Evolutionary conservation across 83 land plant species (phyloP), one percentile per base, ranked within the genome.

Genomic region (Picea engelmannii): DNA sequence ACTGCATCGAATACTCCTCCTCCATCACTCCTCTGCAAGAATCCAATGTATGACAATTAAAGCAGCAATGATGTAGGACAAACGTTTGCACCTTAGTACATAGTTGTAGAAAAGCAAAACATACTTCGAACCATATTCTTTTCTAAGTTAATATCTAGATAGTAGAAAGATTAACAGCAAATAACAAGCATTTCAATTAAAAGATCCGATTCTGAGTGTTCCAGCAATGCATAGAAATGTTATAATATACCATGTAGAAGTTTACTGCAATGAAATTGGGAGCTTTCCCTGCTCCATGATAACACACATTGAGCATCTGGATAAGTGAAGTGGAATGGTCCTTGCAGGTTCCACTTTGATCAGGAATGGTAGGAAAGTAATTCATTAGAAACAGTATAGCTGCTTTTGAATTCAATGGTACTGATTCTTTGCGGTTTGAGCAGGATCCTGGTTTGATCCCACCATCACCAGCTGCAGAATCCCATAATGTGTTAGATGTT

Each of bases 231-330:
- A 44, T 79, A n/a, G 23, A 44, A 25, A 55, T 77, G 24, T 18
- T 12, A 60, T 20, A 31, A 31, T 16, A 61, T 92, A 94, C 96
- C 95, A 88, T 92, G 91, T 94, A 92, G 86, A 87, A 94, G 66
- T 94, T 92, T n/a, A 94, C 95, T 9, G 95, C 96, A 44, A 94
- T 58, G 76, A 92, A 94, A 78, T 90, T 94, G 78, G 96, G 95
- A 89, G 88, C 66, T 83, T 88, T 91, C 31, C 93, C 96, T 52
- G 96, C 88, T 58, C 92, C 89, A 79, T 87, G 89, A 27, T 86
- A 92, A 64, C 96, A 94, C 24, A 91, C 85, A 21, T 82, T 86
- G 44, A 92, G 85, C 95, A 92, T 92, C 16, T 79, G 84, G 62
- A 83, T 63, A 59, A 94, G 90, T 17, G 85, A 81, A 66, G 73